phyloP scores from a whole-genome alignment of 2,329 filamentous ascomycete species.

The Macrophomina tecta region DNA sequence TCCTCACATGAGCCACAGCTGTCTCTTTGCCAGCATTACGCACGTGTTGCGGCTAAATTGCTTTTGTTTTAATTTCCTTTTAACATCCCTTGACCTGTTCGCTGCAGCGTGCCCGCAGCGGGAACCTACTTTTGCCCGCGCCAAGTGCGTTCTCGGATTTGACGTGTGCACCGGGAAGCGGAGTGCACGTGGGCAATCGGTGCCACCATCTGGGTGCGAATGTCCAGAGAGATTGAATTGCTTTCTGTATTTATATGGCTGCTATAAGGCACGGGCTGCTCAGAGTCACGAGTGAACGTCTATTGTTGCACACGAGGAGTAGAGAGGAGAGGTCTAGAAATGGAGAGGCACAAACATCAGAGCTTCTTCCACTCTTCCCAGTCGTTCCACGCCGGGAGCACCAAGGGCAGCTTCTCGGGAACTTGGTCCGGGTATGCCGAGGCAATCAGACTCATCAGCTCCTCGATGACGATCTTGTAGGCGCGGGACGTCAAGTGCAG shows the following conservation, averaged over 20 bases:
- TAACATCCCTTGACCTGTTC: neutral
- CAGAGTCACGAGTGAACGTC: too few relatives aligned
- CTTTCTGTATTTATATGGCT: too few relatives aligned
- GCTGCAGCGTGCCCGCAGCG: neutral
- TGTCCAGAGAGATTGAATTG: too few relatives aligned
- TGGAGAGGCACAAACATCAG: neutral
- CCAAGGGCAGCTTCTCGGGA: conserved; percentile 58
- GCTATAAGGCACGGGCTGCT: too few relatives aligned
- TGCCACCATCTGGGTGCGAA: too few relatives aligned
- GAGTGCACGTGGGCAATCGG: too few relatives aligned
- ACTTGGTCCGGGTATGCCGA: conserved; percentile 61
- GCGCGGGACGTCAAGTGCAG: conserved; percentile 64
- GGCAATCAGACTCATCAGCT: conserved; percentile 59
- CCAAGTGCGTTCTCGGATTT: too few relatives aligned
- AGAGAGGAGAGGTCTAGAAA: too few relatives aligned
- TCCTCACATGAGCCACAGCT: neutral
- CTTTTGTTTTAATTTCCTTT: neutral
- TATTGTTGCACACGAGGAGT: too few relatives aligned
- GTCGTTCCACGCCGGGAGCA: conserved; percentile 62
- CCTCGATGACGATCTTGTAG: conserved; percentile 62
- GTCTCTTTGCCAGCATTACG: neutral
- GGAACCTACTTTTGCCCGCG: too few relatives aligned
- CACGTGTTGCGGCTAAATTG: neutral
- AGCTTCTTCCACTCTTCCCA: conserved; percentile 41
- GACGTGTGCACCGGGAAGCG: too few relatives aligned